A percentile compares a stretch with the other conserved stretches of the same genome.
Evolutionary conservation across 352 stramenopile genomes (phyloP).

Genomic region (Phytopythium aichiense): DNA sequence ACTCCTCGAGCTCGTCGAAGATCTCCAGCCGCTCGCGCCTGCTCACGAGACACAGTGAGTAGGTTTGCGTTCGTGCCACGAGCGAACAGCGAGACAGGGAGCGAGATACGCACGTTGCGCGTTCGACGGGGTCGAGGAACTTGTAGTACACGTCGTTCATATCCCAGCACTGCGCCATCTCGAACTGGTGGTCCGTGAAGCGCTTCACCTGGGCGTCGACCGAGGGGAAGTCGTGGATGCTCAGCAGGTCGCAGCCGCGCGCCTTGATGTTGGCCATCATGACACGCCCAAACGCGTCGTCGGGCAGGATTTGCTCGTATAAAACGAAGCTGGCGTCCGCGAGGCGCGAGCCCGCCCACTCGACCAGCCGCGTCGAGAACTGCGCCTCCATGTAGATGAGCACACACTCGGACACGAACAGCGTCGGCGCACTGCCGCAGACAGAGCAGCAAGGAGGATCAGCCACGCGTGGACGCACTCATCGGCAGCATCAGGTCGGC

Average conservation of each 20-base stretch:
- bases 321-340: slow-evolving; percentile 71
- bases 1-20: slow-evolving; percentile 92
- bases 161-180: slow-evolving; percentile 74
- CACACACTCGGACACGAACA: slow-evolving; percentile 91
- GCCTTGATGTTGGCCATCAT: slow-evolving; percentile 92
- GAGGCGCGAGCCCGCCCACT: slow-evolving; percentile 68
- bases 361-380: slow-evolving; percentile 67
- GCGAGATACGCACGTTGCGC: slow-evolving; percentile 41
- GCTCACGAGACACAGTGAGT: slow-evolving; percentile 1
- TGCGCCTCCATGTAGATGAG: slow-evolving; percentile 90
- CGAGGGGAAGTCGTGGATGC: slow-evolving; percentile 77
- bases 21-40: slow-evolving; percentile 87
- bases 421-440: slow-evolving; percentile 30
- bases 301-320: slow-evolving; percentile 90
- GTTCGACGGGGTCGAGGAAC: slow-evolving; percentile 65
- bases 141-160: slow-evolving; percentile 94
- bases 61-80: background rate
- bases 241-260: slow-evolving; percentile 85
- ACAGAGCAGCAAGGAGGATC: background rate
- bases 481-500: background rate
- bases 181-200: slow-evolving; percentile 70
- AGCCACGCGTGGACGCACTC: background rate
- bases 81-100: background rate
- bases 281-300: slow-evolving; percentile 87
- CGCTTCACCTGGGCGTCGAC: slow-evolving; percentile 66